A percentile compares a stretch with the other conserved stretches of the same genome.
These are phyloP conservation scores for Myrica gale DNA, from an alignment of 306 rosid genomes.

Conservation along the genomic window DNA sequence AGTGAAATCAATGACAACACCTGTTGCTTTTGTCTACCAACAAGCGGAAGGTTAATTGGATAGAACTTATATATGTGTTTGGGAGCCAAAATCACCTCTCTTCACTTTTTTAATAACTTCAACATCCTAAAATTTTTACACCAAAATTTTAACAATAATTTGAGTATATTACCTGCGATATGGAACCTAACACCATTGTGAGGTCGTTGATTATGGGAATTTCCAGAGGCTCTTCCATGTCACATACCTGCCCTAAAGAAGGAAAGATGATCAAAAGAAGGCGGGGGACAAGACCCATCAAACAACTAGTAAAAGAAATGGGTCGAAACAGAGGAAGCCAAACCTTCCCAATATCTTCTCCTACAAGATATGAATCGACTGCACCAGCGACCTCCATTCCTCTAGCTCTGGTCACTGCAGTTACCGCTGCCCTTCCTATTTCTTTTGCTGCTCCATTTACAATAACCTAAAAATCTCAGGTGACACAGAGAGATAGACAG, in stretches of 20 bases:
- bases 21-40: slow-evolving; percentile 66
- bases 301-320: neutral
- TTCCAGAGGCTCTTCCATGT: slow-evolving; percentile 86
- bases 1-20: slow-evolving; percentile 85
- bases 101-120: no score
- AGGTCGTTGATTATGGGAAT: slow-evolving; percentile 83
- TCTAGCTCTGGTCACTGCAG: slow-evolving; percentile 73
- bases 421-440: slow-evolving; percentile 84
- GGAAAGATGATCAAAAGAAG: neutral
- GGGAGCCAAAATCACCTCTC: no score
- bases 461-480: slow-evolving; percentile 49
- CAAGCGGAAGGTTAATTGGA: slow-evolving; percentile 11
- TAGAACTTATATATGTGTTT: neutral
- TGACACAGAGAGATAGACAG: neutral
- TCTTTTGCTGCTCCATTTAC: slow-evolving; percentile 95
- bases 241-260: slow-evolving; percentile 52
- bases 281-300: neutral
- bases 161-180: slow-evolving; percentile 66
- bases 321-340: neutral
- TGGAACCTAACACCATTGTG: slow-evolving; percentile 89
- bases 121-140: no score
- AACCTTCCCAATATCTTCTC: slow-evolving; percentile 61
- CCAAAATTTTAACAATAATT: no score
- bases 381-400: slow-evolving; percentile 68
- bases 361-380: slow-evolving; percentile 45